Evolutionary conservation across 106 monocot genomes (phyloP), one percentile per base, ranked within the genome.

Genomic region (Dendrobium nobile): DNA sequence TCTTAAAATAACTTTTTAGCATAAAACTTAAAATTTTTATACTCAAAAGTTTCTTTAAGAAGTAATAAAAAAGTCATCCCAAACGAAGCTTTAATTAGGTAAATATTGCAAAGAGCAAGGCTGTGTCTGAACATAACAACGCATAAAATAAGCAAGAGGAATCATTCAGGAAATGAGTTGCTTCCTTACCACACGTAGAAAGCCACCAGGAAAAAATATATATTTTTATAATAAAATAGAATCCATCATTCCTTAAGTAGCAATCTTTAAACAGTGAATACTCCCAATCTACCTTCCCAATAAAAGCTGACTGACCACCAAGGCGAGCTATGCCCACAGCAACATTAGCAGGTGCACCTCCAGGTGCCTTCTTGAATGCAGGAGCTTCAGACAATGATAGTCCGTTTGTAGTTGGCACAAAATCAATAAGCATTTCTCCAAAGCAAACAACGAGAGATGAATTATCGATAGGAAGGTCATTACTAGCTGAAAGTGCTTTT

Each of bases 291-390:
- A 94, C 96, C 93, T 96, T 96, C 78, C 96, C 93, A 67, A 96
- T 88, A 82, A 96, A 96, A 67, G 93, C 93, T 17, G 96, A 84
- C 80, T 90, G 90, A 72, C 96, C 96, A 81, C 96, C 96, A 79
- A 96, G 93, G 5, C 96, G 90, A 83, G 93, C 87, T 82, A 96
- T 88, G 51, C 96, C 96, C 54, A 96, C 96, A 74, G 96, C 96
- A 24, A 96, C 96, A 82, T 96, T 96, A 61, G 96, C 96, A 67
- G 93, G 96, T 47, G 96, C 96, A 24, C 96, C 96, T 17, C 96
- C 96, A 33, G 96, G 86, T 31, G 96, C 96, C 80, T 96, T 96
- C 75, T 96, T 96, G 85, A 96, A 96, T 73, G 96, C 96, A 80
- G 92, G 88, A 6, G 96, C 88, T 77, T 94, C 86, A 72, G 92